phyloP scores from a whole-genome alignment of 768 basidiomycete species.

The Amanita polypyramis region DNA sequence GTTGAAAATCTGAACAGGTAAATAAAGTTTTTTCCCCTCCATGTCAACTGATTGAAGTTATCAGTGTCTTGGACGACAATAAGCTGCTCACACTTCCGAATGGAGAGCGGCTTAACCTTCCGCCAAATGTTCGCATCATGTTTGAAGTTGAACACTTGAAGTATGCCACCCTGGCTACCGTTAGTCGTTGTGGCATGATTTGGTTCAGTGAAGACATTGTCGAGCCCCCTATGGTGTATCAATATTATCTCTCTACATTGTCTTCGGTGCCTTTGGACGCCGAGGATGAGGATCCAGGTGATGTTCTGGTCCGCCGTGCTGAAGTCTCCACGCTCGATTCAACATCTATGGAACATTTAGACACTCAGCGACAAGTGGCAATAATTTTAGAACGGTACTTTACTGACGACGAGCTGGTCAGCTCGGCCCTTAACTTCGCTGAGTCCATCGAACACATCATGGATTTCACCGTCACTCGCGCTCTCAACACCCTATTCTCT shows the following conservation, averaged over 20 bases:
- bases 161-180: slow-evolving; percentile 95
- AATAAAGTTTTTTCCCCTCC: slow-evolving; percentile 10
- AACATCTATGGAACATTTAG: slow-evolving; percentile 49
- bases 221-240: slow-evolving; percentile 84
- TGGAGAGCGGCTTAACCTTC: slow-evolving; percentile 94
- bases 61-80: slow-evolving; percentile 96
- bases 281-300: slow-evolving; percentile 74
- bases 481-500: slow-evolving; percentile 93
- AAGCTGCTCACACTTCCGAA: slow-evolving; percentile 95
- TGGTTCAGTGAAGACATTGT: slow-evolving; percentile 99
- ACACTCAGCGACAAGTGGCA: slow-evolving; percentile 68
- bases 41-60: slow-evolving; percentile 9
- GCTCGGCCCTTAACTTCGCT: slow-evolving; percentile 68
- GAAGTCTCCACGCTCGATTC: slow-evolving; percentile 39
- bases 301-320: slow-evolving; percentile 49
- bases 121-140: slow-evolving; percentile 97
- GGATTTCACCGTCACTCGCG: slow-evolving; percentile 91
- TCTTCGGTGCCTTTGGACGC: slow-evolving; percentile 70
- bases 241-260: slow-evolving; percentile 75
- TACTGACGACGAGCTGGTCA: slow-evolving; percentile 70
- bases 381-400: slow-evolving; percentile 76
- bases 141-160: slow-evolving; percentile 98
- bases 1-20: slow-evolving; percentile 99
- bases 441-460: slow-evolving; percentile 93
- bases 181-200: slow-evolving; percentile 99